Conservation (phyloP, 2,329 filamentous ascomycete species). For the Alternaria gaisen region DNA sequence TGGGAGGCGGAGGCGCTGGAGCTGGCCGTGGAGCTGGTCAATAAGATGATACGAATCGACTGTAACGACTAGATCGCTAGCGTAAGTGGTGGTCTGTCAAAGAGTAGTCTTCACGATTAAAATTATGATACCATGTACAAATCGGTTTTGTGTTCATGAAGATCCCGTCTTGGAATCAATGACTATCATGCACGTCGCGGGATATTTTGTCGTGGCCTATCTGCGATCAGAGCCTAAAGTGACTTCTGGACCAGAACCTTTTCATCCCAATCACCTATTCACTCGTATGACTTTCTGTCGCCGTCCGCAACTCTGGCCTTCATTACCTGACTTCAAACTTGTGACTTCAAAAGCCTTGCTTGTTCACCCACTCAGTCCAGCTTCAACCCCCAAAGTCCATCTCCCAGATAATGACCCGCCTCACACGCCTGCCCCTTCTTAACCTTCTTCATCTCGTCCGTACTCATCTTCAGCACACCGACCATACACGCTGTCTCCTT, state of each 20-base stretch:
- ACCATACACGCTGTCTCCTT: slow-evolving; percentile 92
- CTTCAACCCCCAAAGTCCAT: slow-evolving; percentile 86
- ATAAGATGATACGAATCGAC: slow-evolving; percentile 25
- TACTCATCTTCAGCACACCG: slow-evolving; percentile 82
- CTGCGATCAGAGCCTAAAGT: neutral
- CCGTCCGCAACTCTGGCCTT: neutral
- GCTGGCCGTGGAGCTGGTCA: slow-evolving; percentile 30
- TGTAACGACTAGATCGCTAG: neutral
- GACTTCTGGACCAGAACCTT: neutral
- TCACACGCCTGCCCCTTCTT: slow-evolving; percentile 95
- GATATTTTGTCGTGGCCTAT: neutral
- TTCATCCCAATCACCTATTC: neutral
- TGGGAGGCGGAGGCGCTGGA: slow-evolving; percentile 56
- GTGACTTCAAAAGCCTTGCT: neutral
- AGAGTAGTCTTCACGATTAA: slow-evolving; percentile 25
- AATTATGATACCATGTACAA: slow-evolving; percentile 43
- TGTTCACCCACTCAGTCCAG: slow-evolving; percentile 56
- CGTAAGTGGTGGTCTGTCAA: neutral
- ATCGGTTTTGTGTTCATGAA: slow-evolving; percentile 3
- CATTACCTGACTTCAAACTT: neutral
- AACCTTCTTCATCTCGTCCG: slow-evolving; percentile 90
- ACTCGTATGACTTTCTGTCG: neutral
- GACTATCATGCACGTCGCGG: neutral
- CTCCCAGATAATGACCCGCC: slow-evolving; percentile 90
- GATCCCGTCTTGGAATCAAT: neutral